phyloP scores from a whole-genome alignment of 1,284 basidiomycete species.

The Ganoderma lucidum region DNA sequence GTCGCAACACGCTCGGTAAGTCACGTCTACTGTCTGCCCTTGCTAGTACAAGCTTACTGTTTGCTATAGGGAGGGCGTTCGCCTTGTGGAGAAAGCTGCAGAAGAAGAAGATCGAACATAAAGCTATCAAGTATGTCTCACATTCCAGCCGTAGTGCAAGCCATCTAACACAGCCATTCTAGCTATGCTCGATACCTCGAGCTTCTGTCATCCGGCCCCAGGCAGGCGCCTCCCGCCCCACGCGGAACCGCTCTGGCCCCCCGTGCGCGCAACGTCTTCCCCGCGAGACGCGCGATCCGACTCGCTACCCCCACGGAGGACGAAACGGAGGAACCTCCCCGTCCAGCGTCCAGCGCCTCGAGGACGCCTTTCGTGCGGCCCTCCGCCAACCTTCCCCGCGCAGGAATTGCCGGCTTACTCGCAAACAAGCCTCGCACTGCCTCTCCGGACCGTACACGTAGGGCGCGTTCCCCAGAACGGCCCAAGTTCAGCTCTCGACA shows the following conservation, averaged over 20 bases:
- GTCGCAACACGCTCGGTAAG: constrained; percentile 65
- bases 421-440: constrained; percentile 26
- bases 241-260: constrained; percentile 26
- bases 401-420: constrained; percentile 50
- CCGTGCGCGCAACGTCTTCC: constrained; percentile 22
- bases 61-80: constrained; percentile 59
- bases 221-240: constrained; percentile 28
- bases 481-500: constrained; percentile 41
- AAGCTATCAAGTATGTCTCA: constrained; percentile 78
- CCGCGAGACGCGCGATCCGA: constrained; percentile 39
- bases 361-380: constrained; percentile 38
- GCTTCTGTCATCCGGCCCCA: constrained; percentile 57
- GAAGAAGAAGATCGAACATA: constrained; percentile 73
- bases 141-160: constrained; percentile 5
- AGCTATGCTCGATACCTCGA: constrained; percentile 76
- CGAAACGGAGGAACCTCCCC: constrained; percentile 36
- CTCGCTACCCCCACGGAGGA: constrained; percentile 37
- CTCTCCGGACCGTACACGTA: constrained; percentile 21
- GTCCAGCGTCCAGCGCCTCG: constrained; percentile 37
- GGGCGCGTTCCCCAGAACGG: constrained; percentile 44
- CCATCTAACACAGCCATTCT: constrained; percentile 28
- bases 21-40: constrained; percentile 25
- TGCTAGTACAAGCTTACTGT: constrained; percentile 15
- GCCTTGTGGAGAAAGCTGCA: constrained; percentile 72
- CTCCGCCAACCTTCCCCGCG: constrained; percentile 35